These are phyloP conservation scores for Sporothrix luriei DNA, from an alignment of 2,329 filamentous ascomycete genomes.

Conservation along the genomic window DNA sequence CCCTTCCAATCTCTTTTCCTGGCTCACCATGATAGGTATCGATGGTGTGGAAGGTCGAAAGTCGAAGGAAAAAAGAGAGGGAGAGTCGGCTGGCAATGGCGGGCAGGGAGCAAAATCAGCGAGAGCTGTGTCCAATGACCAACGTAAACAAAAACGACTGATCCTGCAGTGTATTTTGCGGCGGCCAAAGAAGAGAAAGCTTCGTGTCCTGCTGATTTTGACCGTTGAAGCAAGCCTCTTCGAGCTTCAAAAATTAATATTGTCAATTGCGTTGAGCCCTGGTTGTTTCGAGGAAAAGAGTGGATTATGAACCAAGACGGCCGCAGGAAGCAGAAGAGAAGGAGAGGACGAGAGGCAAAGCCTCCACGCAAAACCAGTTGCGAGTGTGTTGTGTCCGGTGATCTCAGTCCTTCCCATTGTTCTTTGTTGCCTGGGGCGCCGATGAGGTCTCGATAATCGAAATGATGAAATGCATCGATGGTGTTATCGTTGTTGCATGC, in stretches of 20 bases:
- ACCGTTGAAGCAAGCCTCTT: conserved; percentile 24
- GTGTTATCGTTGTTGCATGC: conserved; percentile 14
- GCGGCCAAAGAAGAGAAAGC: neutral
- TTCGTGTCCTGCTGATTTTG: neutral
- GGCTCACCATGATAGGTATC: neutral
- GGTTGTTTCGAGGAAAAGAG: neutral
- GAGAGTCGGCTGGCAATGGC: neutral
- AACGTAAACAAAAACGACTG: conserved; percentile 21
- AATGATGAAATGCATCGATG: neutral
- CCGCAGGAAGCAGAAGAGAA: neutral
- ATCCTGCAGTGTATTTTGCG: conserved; percentile 13
- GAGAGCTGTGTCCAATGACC: neutral
- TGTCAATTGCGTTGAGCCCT: conserved; percentile 16
- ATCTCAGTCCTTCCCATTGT: neutral
- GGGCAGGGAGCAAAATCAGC: neutral
- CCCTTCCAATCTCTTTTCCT: neutral
- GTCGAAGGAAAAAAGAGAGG: neutral
- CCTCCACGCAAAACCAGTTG: conserved; percentile 27
- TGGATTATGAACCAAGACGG: conserved; percentile 3
- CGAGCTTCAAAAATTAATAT: conserved; percentile 26
- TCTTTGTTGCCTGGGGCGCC: neutral
- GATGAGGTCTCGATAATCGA: neutral
- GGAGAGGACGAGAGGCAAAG: neutral
- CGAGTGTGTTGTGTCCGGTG: neutral
- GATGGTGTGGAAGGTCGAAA: neutral